Conservation (phyloP, 1,284 basidiomycete species). For the Pseudozyma sp. region DNA sequence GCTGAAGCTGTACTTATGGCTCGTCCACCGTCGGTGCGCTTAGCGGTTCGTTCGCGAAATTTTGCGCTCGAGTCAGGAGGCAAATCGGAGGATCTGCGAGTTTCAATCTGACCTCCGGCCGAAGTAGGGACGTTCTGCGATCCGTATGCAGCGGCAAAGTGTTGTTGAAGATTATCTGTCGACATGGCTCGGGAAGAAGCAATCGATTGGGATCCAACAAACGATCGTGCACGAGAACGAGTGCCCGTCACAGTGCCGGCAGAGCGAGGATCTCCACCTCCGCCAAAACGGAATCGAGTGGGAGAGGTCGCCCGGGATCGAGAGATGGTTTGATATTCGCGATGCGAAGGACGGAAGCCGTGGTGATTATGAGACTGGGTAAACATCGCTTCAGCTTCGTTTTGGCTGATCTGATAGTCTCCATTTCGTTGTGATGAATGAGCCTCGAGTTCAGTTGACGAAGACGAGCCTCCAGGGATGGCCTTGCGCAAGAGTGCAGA, state of each 20-base stretch:
- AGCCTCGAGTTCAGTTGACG: conserved; percentile 23
- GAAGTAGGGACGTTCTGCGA: background rate
- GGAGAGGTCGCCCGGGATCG: conserved; percentile 59
- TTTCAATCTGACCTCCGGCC: conserved; percentile 3
- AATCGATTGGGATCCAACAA: conserved; percentile 44
- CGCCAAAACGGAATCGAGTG: conserved; percentile 50
- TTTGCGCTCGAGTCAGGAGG: conserved; percentile 59
- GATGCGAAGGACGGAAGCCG: conserved; percentile 9
- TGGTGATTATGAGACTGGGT: conserved; percentile 25
- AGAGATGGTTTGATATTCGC: conserved; percentile 58
- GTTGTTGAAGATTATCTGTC: conserved; percentile 53
- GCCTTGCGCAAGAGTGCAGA: conserved; percentile 43
- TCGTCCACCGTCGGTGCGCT: conserved; percentile 46
- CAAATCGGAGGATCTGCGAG: conserved; percentile 43
- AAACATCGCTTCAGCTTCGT: conserved; percentile 46
- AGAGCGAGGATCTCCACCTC: conserved; percentile 9
- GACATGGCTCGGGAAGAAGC: conserved; percentile 43
- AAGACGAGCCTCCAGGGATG: conserved; percentile 20
- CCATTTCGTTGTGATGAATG: conserved; percentile 1
- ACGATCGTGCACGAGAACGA: conserved; percentile 55
- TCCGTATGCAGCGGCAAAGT: conserved; percentile 24
- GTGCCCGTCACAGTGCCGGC: conserved; percentile 49
- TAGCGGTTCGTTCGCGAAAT: conserved; percentile 44
- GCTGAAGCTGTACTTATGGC: conserved; percentile 50
- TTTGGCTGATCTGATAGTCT: conserved; percentile 32